phyloP scores from a whole-genome alignment of 257 asterid genomes.

The Solanum medicagineum region DNA sequence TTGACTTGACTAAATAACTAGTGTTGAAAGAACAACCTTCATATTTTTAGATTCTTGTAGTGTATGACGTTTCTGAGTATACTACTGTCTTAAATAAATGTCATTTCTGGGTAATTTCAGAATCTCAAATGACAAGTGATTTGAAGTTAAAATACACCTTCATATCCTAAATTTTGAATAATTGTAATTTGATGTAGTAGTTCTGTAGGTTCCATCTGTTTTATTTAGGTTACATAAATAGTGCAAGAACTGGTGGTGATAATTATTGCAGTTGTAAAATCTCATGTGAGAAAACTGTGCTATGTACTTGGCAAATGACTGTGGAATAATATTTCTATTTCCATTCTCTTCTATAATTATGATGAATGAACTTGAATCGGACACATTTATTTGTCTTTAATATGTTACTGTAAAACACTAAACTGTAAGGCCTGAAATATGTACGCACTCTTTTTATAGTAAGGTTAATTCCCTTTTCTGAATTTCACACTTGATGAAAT shows the following conservation, averaged over 20 bases:
- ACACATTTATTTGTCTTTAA: not conserved
- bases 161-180: not conserved
- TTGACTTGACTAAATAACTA: not conserved
- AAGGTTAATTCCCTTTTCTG: not conserved
- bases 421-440: not conserved
- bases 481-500: not conserved
- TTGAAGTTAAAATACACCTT: not conserved
- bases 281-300: not conserved
- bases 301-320: not conserved
- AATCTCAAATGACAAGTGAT: not conserved
- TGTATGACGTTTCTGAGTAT: not conserved
- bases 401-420: not conserved
- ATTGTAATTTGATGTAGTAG: not conserved
- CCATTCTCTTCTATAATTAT: not conserved
- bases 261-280: not conserved
- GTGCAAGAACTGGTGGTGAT: not conserved
- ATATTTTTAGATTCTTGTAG: not conserved
- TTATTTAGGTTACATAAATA: not conserved
- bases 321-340: not conserved
- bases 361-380: not conserved
- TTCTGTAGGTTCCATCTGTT: not conserved
- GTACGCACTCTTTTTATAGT: not conserved
- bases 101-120: not conserved
- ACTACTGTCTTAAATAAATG: not conserved
- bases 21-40: not conserved